Evolutionary conservation across 2,329 filamentous ascomycete species (phyloP).

Genomic region (Ilyonectria destructans): DNA sequence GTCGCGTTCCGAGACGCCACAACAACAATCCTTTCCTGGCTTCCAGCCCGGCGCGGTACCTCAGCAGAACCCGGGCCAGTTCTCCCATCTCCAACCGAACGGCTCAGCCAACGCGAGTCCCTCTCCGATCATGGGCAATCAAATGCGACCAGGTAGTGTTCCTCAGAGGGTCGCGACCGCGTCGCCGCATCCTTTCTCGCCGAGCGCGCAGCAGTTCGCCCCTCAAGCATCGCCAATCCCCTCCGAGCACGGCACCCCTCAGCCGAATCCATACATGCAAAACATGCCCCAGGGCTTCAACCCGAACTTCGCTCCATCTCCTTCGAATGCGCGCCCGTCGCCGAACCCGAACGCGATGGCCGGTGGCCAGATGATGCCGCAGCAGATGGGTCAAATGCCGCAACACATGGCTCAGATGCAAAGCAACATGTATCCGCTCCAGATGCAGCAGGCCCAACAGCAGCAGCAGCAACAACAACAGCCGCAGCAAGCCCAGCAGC

Average conservation of each 20-base stretch:
- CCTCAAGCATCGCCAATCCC: conserved; percentile 83
- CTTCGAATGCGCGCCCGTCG: conserved; percentile 70
- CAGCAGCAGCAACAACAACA: conserved; percentile 66
- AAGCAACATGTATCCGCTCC: conserved; percentile 59
- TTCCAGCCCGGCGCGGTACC: conserved; percentile 78
- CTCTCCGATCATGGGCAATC: conserved; percentile 92
- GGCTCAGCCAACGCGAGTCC: conserved; percentile 89
- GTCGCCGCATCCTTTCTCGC: conserved; percentile 92
- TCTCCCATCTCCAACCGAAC: conserved; percentile 87
- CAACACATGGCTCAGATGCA: conserved; percentile 66
- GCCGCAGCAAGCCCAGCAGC: conserved; percentile 50
- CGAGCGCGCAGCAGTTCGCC: conserved; percentile 80
- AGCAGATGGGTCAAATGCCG: conserved; percentile 65
- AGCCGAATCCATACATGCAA: conserved; percentile 80
- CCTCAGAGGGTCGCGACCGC: conserved; percentile 90
- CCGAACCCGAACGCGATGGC: conserved; percentile 69
- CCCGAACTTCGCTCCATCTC: conserved; percentile 71
- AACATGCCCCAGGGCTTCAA: conserved; percentile 73
- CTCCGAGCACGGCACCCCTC: conserved; percentile 84
- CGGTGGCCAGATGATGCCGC: conserved; percentile 68
- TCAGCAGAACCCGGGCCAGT: conserved; percentile 77
- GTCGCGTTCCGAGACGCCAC: conserved; percentile 94
- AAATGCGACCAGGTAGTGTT: conserved; percentile 79
- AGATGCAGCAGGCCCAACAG: conserved; percentile 64
- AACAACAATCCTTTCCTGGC: conserved; percentile 80